phyloP scores from a whole-genome alignment of 768 basidiomycete species.

The Heimioporus sp. region DNA sequence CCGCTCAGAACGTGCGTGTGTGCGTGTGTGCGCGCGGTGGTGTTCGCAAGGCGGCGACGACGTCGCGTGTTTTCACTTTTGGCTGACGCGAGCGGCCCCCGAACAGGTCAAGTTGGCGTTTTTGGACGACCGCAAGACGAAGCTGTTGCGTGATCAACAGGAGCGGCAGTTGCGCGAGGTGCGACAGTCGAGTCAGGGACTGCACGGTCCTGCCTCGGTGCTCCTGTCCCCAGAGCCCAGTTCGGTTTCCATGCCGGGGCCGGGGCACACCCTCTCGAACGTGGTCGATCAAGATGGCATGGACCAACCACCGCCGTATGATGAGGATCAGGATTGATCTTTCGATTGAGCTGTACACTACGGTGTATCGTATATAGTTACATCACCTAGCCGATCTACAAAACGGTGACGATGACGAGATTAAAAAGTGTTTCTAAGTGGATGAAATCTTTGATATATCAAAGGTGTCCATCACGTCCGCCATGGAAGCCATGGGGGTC shows the following conservation, averaged over 20 bases:
- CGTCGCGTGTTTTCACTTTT: no score
- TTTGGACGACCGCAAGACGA: slow-evolving; percentile 72
- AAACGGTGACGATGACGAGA: neutral
- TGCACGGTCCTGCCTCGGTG: neutral
- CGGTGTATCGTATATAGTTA: slow-evolving; percentile 3
- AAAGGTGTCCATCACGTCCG: slow-evolving; percentile 13
- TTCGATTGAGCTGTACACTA: no score
- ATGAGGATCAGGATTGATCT: neutral
- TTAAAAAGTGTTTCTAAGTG: neutral
- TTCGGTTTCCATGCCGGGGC: slow-evolving; percentile 22
- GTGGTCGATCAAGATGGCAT: slow-evolving; percentile 5
- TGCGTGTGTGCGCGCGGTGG: no score
- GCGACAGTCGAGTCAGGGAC: slow-evolving; percentile 28
- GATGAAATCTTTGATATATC: slow-evolving; percentile 6
- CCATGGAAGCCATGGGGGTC: slow-evolving; percentile 29
- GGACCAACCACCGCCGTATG: slow-evolving; percentile 22
- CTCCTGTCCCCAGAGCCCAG: neutral
- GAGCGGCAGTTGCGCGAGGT: slow-evolving; percentile 53
- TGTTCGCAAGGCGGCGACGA: no score
- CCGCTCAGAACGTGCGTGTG: slow-evolving; percentile 58
- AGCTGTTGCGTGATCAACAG: slow-evolving; percentile 51
- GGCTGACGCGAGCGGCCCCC: no score
- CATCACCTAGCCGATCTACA: neutral
- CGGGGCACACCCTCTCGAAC: slow-evolving; percentile 16
- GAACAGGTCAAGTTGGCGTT: slow-evolving; percentile 73